Conservation (phyloP, 2,329 filamentous ascomycete species). For the Alternaria sp. region DNA sequence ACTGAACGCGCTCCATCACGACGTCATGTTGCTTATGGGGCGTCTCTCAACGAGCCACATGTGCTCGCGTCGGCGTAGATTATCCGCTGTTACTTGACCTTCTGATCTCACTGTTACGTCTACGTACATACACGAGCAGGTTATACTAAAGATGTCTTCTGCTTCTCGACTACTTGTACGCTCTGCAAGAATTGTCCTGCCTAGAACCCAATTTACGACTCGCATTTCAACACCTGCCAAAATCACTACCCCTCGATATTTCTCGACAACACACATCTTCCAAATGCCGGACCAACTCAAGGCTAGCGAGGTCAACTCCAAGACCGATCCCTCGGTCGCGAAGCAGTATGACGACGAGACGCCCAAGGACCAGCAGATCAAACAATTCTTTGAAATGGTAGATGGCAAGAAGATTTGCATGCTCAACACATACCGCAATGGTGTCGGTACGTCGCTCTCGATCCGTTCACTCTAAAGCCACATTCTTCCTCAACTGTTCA, state of each 20-base stretch:
- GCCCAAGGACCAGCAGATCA: constrained; percentile 55
- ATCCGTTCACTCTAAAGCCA: background rate
- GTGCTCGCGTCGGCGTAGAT: constrained; percentile 3
- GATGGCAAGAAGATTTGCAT: constrained; percentile 57
- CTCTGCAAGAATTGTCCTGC: constrained; percentile 8
- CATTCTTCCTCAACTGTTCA: background rate
- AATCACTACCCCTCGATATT: constrained; percentile 15
- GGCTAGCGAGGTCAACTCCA: constrained; percentile 51
- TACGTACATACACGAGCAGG: constrained; percentile 9
- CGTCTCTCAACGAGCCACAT: constrained; percentile 10
- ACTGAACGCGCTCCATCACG: constrained; percentile 15
- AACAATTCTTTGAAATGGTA: constrained; percentile 58
- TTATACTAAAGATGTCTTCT: constrained; percentile 24
- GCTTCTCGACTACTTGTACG: constrained; percentile 26
- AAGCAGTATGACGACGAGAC: constrained; percentile 59
- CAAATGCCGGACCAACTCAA: constrained; percentile 58
- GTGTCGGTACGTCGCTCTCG: constrained; percentile 44
- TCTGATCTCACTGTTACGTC: constrained; percentile 35
- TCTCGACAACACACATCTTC: constrained; percentile 30
- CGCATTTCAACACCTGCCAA: background rate
- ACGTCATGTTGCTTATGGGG: constrained; percentile 31
- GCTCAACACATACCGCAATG: constrained; percentile 53
- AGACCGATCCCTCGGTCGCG: constrained; percentile 58
- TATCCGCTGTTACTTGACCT: constrained; percentile 11
- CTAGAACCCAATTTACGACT: constrained; percentile 11